Evolutionary conservation across 257 asterid genomes (phyloP), one percentile per base, ranked within the genome.

Genomic region (Solanum paucissectum): DNA sequence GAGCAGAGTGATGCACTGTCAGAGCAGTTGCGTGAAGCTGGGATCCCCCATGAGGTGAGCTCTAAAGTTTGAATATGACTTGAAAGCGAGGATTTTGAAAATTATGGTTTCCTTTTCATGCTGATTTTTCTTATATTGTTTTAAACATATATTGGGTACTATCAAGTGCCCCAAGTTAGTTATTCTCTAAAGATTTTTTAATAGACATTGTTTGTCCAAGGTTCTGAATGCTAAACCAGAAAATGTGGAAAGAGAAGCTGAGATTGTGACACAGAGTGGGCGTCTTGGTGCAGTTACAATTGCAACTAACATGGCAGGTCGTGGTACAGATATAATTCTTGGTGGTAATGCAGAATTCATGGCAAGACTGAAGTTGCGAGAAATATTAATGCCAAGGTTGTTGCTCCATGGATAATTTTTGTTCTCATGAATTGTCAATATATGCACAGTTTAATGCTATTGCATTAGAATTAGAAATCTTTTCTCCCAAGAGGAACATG

Each of bases 261-360:
- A 97, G 94, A 97, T 97, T 94, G 98, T 97, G 90, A 98, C 99
- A 89, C 99, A 97, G 89, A 97, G 99, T 91, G 99, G 99, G 87
- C 98, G 99, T 87, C 94, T 94, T 84, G 99, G 99, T 90, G 98
- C 98, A 33, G 99, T 97, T 88, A 97, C 99, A 86, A 97, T 97
- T 91, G 99, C 99, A 71, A 97, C 99, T 84, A 97, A 97, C 92
- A 95, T 97, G 99, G 99, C 99, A 84, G 99, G 99, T 84, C 99
- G 99, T 89, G 99, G 99, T 34, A 97, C 99, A 14, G 99, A 97
- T 92, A 97, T 97, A 71, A 97, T 97, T 90, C 99, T 97, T 87
- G 99, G 99, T 79, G 99, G 99, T 87, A 97, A 97, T 93, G 99
- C 99, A 86, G 99, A 97, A 90, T 97, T 95, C 92, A 97, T 97